Percentiles rank a stretch among this genome's conserved stretches.
Evolutionary conservation across 2,329 filamentous ascomycete species (phyloP).

Genomic region (Sporothrix variecibatus): DNA sequence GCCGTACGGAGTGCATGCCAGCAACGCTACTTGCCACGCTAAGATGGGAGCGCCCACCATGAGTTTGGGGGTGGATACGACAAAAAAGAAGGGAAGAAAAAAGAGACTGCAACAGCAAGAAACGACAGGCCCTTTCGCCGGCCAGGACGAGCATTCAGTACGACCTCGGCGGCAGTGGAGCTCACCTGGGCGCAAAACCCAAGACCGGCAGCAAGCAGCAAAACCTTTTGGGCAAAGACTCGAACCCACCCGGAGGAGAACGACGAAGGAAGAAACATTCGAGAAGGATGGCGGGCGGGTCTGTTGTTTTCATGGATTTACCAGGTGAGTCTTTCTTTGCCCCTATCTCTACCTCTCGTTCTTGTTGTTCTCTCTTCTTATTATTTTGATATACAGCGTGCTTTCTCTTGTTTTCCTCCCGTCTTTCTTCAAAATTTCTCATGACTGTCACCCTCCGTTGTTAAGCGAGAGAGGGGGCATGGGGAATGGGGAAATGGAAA

Average conservation of each 20-base stretch:
- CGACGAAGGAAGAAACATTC: slow-evolving; percentile 6
- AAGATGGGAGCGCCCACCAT: slow-evolving; percentile 1
- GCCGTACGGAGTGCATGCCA: slow-evolving; percentile 24
- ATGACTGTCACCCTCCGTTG: neutral
- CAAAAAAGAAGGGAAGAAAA: neutral
- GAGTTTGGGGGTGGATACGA: slow-evolving; percentile 13
- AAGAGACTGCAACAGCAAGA: neutral
- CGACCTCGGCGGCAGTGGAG: slow-evolving; percentile 8
- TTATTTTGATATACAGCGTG: neutral
- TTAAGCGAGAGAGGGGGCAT: neutral
- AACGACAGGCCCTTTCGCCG: neutral
- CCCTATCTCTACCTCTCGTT: neutral
- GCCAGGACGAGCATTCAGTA: neutral
- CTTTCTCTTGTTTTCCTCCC: neutral
- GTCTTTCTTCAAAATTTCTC: neutral
- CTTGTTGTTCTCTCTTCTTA: neutral
- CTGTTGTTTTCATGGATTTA: neutral
- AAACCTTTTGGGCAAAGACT: neutral
- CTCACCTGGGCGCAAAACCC: neutral
- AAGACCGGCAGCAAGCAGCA: slow-evolving; percentile 9
- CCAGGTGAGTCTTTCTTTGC: neutral
- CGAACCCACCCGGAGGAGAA: neutral
- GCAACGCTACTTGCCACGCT: slow-evolving; percentile 3
- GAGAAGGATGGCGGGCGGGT: neutral
- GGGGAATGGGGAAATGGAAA: slow-evolving; percentile 16